phyloP scores from a whole-genome alignment of 352 stramenopile genomes.

The Phytophthora crassamura region DNA sequence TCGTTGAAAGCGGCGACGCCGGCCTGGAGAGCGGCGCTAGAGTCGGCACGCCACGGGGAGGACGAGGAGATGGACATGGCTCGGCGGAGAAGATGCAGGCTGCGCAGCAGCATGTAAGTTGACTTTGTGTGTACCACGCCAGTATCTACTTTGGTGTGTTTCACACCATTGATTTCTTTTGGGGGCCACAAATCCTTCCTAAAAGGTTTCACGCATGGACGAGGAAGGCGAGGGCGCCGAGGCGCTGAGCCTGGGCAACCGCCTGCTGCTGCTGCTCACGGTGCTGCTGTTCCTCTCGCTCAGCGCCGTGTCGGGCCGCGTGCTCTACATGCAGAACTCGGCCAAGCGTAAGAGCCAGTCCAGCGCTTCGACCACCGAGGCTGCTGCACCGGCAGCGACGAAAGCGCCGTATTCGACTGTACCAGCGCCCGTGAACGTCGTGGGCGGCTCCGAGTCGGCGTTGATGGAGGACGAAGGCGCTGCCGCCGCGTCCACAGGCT shows the following conservation, averaged over 20 bases:
- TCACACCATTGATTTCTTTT: neutral
- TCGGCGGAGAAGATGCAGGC: constrained; percentile 5
- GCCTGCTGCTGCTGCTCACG: constrained; percentile 54
- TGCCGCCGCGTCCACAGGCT: constrained; percentile 66
- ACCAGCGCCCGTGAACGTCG: constrained; percentile 34
- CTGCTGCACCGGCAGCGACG: constrained; percentile 15
- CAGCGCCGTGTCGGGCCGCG: constrained; percentile 59
- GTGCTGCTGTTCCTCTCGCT: constrained; percentile 71
- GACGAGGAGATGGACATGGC: constrained; percentile 13
- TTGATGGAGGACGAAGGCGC: constrained; percentile 62
- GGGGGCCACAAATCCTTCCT: constrained; percentile 16
- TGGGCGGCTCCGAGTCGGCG: constrained; percentile 43
- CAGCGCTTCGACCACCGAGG: constrained; percentile 17
- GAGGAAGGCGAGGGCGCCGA: constrained; percentile 29
- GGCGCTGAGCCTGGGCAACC: constrained; percentile 52
- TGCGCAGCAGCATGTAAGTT: constrained; percentile 11
- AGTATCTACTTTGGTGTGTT: constrained; percentile 2
- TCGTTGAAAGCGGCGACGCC: constrained; percentile 31
- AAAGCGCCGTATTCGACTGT: constrained; percentile 32
- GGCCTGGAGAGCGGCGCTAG: constrained; percentile 4
- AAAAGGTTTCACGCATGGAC: constrained; percentile 1
- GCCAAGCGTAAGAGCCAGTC: constrained; percentile 35
- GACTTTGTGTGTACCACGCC: constrained; percentile 10
- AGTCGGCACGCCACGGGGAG: constrained; percentile 19
- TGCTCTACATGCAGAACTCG: constrained; percentile 57